A percentile compares a stretch with the other conserved stretches of the same genome.
phyloP scores from a whole-genome alignment of 1,284 basidiomycete genomes.

The Cryptococcus sp. region DNA sequence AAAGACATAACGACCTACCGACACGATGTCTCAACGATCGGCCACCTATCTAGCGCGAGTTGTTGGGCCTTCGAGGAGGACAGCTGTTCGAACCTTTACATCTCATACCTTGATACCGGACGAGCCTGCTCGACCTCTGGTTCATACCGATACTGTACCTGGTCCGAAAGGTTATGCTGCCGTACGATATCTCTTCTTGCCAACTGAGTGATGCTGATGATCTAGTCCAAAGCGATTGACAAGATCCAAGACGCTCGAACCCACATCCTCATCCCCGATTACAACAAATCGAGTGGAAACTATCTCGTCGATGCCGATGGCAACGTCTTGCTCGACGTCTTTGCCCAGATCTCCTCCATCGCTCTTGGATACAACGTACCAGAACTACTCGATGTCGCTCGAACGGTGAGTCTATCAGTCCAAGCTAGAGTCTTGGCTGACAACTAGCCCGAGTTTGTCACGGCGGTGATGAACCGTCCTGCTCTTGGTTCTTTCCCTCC shows the following conservation, averaged over 20 bases:
- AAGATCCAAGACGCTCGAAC: slow-evolving; percentile 6
- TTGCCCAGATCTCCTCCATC: slow-evolving; percentile 51
- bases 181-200: no score
- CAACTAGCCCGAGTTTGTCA: slow-evolving; percentile 40
- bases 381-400: slow-evolving; percentile 43
- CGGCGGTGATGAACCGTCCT: slow-evolving; percentile 50
- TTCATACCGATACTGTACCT: slow-evolving; percentile 2
- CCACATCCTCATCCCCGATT: slow-evolving; percentile 1
- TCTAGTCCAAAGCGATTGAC: slow-evolving; percentile 3
- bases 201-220: no score
- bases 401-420: slow-evolving; percentile 15
- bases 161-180: slow-evolving; percentile 2
- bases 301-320: slow-evolving; percentile 54
- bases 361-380: slow-evolving; percentile 52
- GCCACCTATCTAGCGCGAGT: background rate
- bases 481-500: slow-evolving; percentile 54
- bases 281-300: slow-evolving; percentile 31
- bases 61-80: no score
- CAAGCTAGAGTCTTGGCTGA: background rate
- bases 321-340: slow-evolving; percentile 53
- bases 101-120: slow-evolving; percentile 3
- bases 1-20: no score
- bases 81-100: background rate
- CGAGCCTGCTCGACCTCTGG: slow-evolving; percentile 1
- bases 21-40: background rate